phyloP scores from a whole-genome alignment of 1,284 basidiomycete species.

The Peniophora sp. region DNA sequence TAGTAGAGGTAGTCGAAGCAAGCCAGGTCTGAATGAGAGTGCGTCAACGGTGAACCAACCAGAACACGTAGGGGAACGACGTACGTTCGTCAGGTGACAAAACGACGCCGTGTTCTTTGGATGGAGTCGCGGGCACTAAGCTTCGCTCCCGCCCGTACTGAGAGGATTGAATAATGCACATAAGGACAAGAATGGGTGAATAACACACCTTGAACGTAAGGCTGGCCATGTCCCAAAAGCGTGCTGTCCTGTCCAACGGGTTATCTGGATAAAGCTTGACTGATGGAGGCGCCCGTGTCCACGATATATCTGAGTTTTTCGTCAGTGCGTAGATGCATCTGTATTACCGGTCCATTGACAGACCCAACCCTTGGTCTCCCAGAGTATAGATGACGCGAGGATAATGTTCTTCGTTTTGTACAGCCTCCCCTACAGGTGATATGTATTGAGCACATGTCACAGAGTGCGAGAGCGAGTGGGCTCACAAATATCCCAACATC shows the following conservation, averaged over 20 bases:
- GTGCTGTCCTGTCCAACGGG: conserved; percentile 32
- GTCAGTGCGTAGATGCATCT: neutral
- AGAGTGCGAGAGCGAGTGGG: no score
- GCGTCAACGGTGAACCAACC: no score
- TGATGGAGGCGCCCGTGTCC: conserved; percentile 35
- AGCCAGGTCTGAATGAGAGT: conserved; percentile 22
- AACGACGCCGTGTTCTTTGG: conserved; percentile 21
- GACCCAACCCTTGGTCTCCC: conserved; percentile 43
- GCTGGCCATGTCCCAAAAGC: conserved; percentile 38
- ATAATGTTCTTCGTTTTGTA: conserved; percentile 33
- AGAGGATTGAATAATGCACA: neutral
- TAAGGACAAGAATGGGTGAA: no score
- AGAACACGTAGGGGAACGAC: no score
- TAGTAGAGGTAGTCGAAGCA: conserved; percentile 53
- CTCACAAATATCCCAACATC: conserved; percentile 60
- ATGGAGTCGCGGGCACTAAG: conserved; percentile 26
- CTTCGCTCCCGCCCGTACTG: conserved; percentile 29
- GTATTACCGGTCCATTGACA: conserved; percentile 9
- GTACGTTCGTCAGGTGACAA: conserved; percentile 38
- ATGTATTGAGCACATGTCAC: no score
- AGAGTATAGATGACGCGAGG: conserved; percentile 41
- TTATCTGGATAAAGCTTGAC: conserved; percentile 30
- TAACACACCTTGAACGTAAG: conserved; percentile 25
- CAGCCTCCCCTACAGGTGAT: conserved; percentile 26
- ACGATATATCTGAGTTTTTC: conserved; percentile 33